These are phyloP conservation scores for Pichia sp. DNA, from an alignment of 1,139 yeast species.

Conservation along the genomic window DNA sequence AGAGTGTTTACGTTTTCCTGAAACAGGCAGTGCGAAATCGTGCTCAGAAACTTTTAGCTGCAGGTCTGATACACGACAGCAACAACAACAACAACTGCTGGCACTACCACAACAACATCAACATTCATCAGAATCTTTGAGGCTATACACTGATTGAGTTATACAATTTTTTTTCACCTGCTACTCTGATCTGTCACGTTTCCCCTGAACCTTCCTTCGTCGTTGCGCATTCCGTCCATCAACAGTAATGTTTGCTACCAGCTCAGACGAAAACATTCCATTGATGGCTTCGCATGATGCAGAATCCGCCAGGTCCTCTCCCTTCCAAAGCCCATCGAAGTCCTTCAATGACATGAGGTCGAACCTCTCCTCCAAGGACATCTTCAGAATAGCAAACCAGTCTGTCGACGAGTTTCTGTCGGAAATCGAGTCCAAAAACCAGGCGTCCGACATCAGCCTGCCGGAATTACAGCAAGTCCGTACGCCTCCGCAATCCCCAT, in stretches of 20 bases:
- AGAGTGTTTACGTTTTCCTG: slow-evolving; percentile 9
- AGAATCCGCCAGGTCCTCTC: background rate
- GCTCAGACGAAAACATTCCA: slow-evolving; percentile 1
- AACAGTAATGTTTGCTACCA: background rate
- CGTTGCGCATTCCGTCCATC: background rate
- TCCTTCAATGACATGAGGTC: slow-evolving; percentile 8
- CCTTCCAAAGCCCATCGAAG: slow-evolving; percentile 4
- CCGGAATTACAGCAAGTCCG: slow-evolving; percentile 10
- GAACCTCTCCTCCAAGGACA: slow-evolving; percentile 18
- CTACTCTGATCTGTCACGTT: background rate
- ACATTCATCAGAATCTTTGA: background rate
- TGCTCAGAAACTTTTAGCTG: background rate
- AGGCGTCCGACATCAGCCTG: slow-evolving; percentile 3
- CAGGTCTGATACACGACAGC: background rate
- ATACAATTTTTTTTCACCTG: background rate
- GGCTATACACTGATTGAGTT: background rate
- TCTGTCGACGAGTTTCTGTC: slow-evolving; percentile 30
- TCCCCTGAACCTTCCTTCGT: background rate
- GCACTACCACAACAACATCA: background rate
- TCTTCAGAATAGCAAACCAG: slow-evolving; percentile 28
- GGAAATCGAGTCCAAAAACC: slow-evolving; percentile 21
- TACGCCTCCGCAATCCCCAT: slow-evolving; percentile 19
- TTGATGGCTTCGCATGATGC: background rate
- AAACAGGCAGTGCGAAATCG: background rate
- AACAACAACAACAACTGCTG: background rate